Conservation (phyloP, 169 alveolate species). For the Hepatocystis sp. region DNA sequence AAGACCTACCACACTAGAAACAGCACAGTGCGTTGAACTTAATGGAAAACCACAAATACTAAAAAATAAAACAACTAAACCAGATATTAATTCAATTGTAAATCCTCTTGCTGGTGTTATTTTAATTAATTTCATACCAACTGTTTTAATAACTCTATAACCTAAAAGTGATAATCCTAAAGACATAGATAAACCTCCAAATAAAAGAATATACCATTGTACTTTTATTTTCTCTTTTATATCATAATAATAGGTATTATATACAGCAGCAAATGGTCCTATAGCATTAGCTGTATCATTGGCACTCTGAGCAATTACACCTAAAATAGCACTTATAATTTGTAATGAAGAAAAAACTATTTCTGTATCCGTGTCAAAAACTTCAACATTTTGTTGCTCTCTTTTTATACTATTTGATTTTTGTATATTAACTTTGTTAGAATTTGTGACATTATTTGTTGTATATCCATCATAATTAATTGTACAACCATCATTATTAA, state of each 20-base stretch:
- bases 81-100: constrained; percentile 87
- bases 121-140: constrained; percentile 84
- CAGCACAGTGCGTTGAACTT: constrained; percentile 91
- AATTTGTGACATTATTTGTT: too few species aligned
- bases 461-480: too few species aligned
- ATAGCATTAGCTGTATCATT: constrained; percentile 92
- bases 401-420: constrained; percentile 40
- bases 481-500: too few species aligned
- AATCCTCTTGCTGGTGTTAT: constrained; percentile 91
- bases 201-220: constrained; percentile 88
- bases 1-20: constrained; percentile 89
- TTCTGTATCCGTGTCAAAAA: constrained; percentile 78
- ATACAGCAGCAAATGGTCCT: constrained; percentile 81
- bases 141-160: constrained; percentile 85
- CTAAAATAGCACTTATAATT: constrained; percentile 86
- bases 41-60: constrained; percentile 89
- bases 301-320: constrained; percentile 88
- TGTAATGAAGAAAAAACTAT: constrained; percentile 79
- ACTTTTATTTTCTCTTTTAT: constrained; percentile 56
- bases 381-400: too few species aligned
- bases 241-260: constrained; percentile 74
- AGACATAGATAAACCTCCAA: constrained; percentile 88
- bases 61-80: constrained; percentile 85
- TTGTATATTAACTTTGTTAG: too few species aligned
- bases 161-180: constrained; percentile 89